These are phyloP conservation scores for Neurospora hispaniola DNA, from an alignment of 495 filamentous ascomycete species.

Conservation along the genomic window DNA sequence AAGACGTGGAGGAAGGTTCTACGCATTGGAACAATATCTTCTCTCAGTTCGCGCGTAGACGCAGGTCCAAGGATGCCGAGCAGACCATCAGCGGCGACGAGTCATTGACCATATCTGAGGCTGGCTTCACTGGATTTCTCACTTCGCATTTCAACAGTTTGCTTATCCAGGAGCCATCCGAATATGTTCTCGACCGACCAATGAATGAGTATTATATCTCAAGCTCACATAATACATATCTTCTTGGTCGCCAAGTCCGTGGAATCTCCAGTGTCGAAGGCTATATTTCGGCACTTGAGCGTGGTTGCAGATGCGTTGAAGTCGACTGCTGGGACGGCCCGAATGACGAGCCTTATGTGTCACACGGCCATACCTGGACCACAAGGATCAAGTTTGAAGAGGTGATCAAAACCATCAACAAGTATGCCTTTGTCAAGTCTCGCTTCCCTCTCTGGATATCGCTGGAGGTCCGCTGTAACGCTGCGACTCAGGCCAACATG, in stretches of 20 bases:
- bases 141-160: conserved; percentile 62
- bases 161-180: conserved; percentile 43
- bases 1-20: conserved; percentile 57
- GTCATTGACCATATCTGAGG: conserved; percentile 53
- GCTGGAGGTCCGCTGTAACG: conserved; percentile 85
- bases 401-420: conserved; percentile 83
- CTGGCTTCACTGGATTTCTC: conserved; percentile 66
- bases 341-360: conserved; percentile 76
- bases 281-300: conserved; percentile 81
- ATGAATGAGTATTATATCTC: conserved; percentile 98
- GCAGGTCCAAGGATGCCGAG: conserved; percentile 41
- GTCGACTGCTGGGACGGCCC: conserved; percentile 96
- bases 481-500: conserved; percentile 77
- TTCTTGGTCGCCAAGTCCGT: conserved; percentile 79
- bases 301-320: conserved; percentile 89
- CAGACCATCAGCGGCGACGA: conserved; percentile 30
- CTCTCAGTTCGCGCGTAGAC: conserved; percentile 57
- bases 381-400: conserved; percentile 77
- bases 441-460: conserved; percentile 85
- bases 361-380: conserved; percentile 82
- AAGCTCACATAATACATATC: conserved; percentile 96
- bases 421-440: conserved; percentile 77
- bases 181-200: conserved; percentile 60
- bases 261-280: conserved; percentile 86
- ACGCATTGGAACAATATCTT: conserved; percentile 65